Conservation (phyloP, 306 rosid genomes). For the Fragaria nilgerrensis region DNA sequence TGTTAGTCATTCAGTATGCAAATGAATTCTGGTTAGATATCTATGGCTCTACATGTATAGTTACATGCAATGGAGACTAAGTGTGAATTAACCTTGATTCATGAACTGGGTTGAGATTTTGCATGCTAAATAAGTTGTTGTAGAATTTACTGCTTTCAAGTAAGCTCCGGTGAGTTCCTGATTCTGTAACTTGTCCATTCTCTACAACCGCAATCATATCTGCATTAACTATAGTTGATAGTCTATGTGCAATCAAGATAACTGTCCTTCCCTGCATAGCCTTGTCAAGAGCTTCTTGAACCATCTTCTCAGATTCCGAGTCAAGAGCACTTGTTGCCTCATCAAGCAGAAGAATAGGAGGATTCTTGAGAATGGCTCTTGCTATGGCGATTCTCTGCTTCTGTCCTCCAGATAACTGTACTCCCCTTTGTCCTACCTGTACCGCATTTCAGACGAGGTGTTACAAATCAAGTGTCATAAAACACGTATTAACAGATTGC, state of each 20-base stretch:
- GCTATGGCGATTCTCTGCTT: conserved; percentile 90
- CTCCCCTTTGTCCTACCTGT: conserved; percentile 82
- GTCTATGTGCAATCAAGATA: conserved; percentile 77
- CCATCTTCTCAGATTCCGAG: conserved; percentile 74
- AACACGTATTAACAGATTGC: not conserved
- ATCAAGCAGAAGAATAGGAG: conserved; percentile 77
- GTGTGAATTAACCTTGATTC: conserved; percentile 42
- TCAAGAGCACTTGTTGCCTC: conserved; percentile 97
- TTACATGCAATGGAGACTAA: not conserved
- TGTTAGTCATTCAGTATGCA: conserved; percentile 32
- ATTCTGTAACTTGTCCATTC: conserved; percentile 63
- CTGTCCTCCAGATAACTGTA: conserved; percentile 90
- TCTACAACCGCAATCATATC: conserved; percentile 75
- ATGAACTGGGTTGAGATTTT: conserved; percentile 54
- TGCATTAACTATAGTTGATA: conserved; percentile 77
- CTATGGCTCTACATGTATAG: not conserved
- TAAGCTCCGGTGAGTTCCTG: conserved; percentile 72
- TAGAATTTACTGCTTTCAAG: conserved; percentile 64
- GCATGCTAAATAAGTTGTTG: conserved; percentile 58
- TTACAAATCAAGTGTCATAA: not conserved
- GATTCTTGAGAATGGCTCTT: conserved; percentile 80
- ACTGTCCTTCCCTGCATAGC: conserved; percentile 81
- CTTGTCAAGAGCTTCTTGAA: conserved; percentile 82
- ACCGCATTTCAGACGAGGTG: not conserved
- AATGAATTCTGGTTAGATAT: conserved; percentile 30